Conservation (phyloP, 208 protist genomes). For the Acanthamoeba divionensis region DNA sequence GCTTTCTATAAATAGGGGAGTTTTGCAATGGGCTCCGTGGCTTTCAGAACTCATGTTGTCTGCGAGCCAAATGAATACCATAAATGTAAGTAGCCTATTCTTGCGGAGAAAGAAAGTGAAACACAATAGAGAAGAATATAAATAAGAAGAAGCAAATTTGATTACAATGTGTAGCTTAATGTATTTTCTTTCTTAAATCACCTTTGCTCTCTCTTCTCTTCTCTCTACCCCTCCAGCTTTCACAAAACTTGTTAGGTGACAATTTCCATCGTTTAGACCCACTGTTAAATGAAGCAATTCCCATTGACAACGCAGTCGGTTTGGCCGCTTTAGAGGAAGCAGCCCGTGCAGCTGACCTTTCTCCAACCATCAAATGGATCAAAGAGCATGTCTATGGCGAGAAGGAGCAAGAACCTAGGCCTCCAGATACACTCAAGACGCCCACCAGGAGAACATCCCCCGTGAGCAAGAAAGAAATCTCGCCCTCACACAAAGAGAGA, state of each 20-base stretch:
- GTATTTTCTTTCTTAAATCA: too few species aligned
- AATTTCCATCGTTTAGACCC: conserved; percentile 34
- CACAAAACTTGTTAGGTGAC: background rate
- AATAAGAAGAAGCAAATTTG: too few species aligned
- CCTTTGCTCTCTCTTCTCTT: too few species aligned
- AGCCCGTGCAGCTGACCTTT: background rate
- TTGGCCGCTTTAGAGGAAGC: background rate
- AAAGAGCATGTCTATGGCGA: conserved; percentile 43
- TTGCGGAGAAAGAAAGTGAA: too few species aligned
- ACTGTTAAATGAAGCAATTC: background rate
- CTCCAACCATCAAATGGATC: conserved; percentile 26
- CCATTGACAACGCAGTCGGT: background rate
- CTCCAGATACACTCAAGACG: background rate
- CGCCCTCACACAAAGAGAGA: background rate
- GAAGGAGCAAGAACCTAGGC: background rate
- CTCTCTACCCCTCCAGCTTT: background rate
- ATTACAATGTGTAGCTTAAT: too few species aligned
- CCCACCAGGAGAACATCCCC: background rate
- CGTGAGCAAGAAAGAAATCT: background rate
- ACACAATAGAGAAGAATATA: too few species aligned
- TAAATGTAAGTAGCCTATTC: background rate
- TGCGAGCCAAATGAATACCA: background rate
- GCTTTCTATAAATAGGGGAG: too few species aligned
- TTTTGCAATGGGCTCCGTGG: conserved; percentile 29
- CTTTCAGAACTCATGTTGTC: conserved; percentile 25